Evolutionary conservation across 2,329 filamentous ascomycete genomes (phyloP).

Genomic region (Penicillium nordicum): DNA sequence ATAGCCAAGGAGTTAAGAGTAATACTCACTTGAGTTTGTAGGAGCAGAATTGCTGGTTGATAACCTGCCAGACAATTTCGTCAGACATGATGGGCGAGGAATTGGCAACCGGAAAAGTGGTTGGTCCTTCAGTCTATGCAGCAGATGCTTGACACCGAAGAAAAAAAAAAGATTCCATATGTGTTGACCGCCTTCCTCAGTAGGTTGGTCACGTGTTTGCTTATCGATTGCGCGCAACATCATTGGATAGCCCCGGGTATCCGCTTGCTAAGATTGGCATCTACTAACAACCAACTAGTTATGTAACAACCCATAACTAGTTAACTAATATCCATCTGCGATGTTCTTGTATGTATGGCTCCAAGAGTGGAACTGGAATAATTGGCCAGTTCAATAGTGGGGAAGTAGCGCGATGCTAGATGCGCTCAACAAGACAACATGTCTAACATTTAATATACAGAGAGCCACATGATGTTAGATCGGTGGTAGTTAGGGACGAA

Average conservation of each 20-base stretch:
- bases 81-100: constrained; percentile 59
- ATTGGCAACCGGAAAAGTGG: constrained; percentile 8
- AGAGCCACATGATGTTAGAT: background rate
- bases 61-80: constrained; percentile 96
- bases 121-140: background rate
- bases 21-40: constrained; percentile 80
- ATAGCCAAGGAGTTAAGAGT: background rate
- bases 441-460: background rate
- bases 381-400: background rate
- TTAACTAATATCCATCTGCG: background rate
- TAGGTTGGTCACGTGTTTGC: constrained; percentile 26
- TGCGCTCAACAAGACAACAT: background rate
- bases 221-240: constrained; percentile 30
- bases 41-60: constrained; percentile 90
- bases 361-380: background rate
- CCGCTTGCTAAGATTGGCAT: background rate
- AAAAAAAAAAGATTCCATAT: constrained; percentile 8
- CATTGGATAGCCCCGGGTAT: background rate
- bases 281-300: background rate
- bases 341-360: background rate
- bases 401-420: background rate
- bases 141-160: constrained; percentile 2
- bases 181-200: constrained; percentile 1
- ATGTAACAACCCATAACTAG: background rate
- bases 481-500: background rate